These are phyloP conservation scores for Halenospora varia DNA, from an alignment of 495 filamentous ascomycete species.

Conservation along the genomic window DNA sequence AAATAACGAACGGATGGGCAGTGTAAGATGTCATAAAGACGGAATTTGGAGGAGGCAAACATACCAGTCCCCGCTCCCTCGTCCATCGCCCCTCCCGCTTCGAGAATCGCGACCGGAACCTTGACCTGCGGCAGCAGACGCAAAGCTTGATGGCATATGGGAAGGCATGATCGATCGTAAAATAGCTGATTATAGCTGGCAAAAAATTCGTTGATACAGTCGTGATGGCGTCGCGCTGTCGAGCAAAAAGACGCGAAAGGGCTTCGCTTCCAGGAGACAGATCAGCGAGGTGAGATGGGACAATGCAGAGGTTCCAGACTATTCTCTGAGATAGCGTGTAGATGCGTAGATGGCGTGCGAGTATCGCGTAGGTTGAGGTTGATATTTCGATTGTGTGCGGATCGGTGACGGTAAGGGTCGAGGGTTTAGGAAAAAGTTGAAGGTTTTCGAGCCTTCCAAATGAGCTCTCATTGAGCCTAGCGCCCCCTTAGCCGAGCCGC, in stretches of 20 bases:
- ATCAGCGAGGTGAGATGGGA: not conserved
- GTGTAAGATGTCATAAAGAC: not conserved
- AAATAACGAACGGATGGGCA: too few species aligned
- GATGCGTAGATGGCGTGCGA: not conserved
- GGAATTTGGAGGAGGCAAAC: slow-evolving; percentile 18
- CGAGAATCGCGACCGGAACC: slow-evolving; percentile 48
- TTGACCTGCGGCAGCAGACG: slow-evolving; percentile 76
- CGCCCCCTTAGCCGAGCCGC: not conserved
- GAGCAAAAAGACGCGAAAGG: slow-evolving; percentile 13
- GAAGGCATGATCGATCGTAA: slow-evolving; percentile 55
- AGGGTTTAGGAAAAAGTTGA: not conserved
- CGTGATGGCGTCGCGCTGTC: slow-evolving; percentile 10
- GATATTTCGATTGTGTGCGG: not conserved
- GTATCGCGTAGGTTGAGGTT: slow-evolving; percentile 1
- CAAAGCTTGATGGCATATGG: slow-evolving; percentile 78
- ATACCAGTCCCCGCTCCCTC: slow-evolving; percentile 55
- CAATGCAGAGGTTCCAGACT: not conserved
- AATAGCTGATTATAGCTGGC: slow-evolving; percentile 3
- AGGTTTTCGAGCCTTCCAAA: not conserved
- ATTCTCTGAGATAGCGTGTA: not conserved
- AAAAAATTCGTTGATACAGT: slow-evolving; percentile 14
- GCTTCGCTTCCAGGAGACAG: not conserved
- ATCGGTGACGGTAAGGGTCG: not conserved
- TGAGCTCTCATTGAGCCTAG: not conserved
- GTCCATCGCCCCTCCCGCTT: slow-evolving; percentile 50